These are phyloP conservation scores for Oryza longistaminata DNA, from an alignment of 176 grass and related monocot species.

Conservation along the genomic window DNA sequence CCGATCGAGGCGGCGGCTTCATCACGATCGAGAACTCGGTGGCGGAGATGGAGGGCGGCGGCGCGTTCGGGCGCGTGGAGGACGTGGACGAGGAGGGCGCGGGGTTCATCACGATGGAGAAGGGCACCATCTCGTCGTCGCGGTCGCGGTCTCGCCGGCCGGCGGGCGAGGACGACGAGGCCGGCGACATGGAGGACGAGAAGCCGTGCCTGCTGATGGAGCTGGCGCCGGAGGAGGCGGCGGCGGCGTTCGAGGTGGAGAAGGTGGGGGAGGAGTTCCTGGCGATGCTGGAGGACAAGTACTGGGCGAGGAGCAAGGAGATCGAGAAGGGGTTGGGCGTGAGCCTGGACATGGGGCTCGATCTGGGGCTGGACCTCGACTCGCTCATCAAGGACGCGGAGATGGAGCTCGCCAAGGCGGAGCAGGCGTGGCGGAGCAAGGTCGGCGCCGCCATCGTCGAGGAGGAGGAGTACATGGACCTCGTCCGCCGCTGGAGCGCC, in stretches of 20 bases:
- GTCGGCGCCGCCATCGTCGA: slow-evolving; percentile 70
- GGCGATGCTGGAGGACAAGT: slow-evolving; percentile 75
- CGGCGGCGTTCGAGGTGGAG: slow-evolving; percentile 55
- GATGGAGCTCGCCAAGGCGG: slow-evolving; percentile 72
- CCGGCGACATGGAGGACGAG: slow-evolving; percentile 54
- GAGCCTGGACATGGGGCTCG: slow-evolving; percentile 62
- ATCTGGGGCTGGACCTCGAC: slow-evolving; percentile 59
- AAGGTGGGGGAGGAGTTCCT: slow-evolving; percentile 91
- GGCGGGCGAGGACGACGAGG: slow-evolving; percentile 36
- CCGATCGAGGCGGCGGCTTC: slow-evolving; percentile 61
- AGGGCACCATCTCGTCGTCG: slow-evolving; percentile 55
- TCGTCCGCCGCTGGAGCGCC: slow-evolving; percentile 62
- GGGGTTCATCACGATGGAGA: slow-evolving; percentile 91
- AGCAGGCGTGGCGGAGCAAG: slow-evolving; percentile 74
- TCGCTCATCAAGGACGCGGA: slow-evolving; percentile 75
- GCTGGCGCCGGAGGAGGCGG: slow-evolving; percentile 39
- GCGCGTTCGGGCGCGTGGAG: slow-evolving; percentile 29
- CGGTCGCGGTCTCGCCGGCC: slow-evolving; percentile 40
- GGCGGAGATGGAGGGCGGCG: slow-evolving; percentile 40
- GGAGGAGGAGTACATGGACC: slow-evolving; percentile 85
- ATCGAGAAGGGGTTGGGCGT: slow-evolving; percentile 67
- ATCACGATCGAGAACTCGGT: slow-evolving; percentile 96
- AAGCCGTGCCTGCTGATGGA: slow-evolving; percentile 77
- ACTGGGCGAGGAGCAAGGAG: slow-evolving; percentile 73
- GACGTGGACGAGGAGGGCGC: slow-evolving; percentile 65